Percentiles rank a stretch among this genome's conserved stretches.
These are phyloP conservation scores for Suillus cothurnatus DNA, from an alignment of 768 basidiomycete species.

Conservation along the genomic window DNA sequence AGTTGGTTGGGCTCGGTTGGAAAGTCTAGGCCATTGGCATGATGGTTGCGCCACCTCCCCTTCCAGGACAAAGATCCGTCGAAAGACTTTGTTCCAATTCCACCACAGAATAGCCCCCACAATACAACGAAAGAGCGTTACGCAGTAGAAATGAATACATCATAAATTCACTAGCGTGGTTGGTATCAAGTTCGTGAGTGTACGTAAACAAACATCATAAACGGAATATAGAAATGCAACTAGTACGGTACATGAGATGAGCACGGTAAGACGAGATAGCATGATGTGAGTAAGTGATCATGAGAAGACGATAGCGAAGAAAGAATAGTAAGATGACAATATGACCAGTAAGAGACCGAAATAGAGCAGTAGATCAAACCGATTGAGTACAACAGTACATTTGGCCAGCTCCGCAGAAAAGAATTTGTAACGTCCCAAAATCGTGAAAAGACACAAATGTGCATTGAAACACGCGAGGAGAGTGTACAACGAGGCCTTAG, in stretches of 20 bases:
- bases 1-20: no score
- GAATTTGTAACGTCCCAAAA: not conserved
- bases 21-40: not conserved
- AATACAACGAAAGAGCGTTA: not conserved
- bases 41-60: not conserved
- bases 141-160: not conserved
- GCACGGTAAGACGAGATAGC: not conserved
- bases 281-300: not conserved
- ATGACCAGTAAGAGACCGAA: not conserved
- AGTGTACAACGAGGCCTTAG: not conserved
- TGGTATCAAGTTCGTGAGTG: slow-evolving; percentile 5
- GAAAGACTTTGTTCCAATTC: not conserved
- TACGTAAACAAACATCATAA: slow-evolving; percentile 3
- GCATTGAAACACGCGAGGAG: not conserved
- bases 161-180: slow-evolving; percentile 5
- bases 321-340: not conserved
- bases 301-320: not conserved
- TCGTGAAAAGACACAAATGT: not conserved
- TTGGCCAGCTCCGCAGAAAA: not conserved
- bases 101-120: not conserved
- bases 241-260: slow-evolving; percentile 7
- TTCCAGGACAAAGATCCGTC: not conserved
- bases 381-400: not conserved
- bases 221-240: slow-evolving; percentile 4
- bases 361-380: not conserved